Base-by-base conservation (phyloP, 1,139 yeast genomes). In the Pichia sp. region DNA sequence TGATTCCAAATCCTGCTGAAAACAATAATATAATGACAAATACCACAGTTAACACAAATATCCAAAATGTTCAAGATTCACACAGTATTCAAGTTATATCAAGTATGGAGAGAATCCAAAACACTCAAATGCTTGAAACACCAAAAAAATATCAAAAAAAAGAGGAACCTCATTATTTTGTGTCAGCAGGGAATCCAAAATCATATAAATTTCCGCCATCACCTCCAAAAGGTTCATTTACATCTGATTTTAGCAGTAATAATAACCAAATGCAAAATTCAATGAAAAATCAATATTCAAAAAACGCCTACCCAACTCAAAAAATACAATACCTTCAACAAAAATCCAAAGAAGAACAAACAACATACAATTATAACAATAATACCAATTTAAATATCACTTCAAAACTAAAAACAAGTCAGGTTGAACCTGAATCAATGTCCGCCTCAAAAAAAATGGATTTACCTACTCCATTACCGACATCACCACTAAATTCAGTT, bases 161-260 rank as follows among this genome's bases (percentile, higher is more conserved):
- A 5, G 35, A 33, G 18, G 41, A 47, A 26, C 44, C 46, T 3
- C 46, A 42, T 22, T 45, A 45, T 24, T 35, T n/a, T 25, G 30
- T 45, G 4, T 28, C 47, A 5, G 14, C 38, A 4, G 49, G 49
- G 0, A 29, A 41, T 19, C 49, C 32, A 22, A 24, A 23, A 7
- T 34, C 42, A 5, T 46, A 38, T 26, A 46, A 41, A 36, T 38
- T 45, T 31, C 48, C 48, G 15, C 42, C 45, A 7, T 38, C 50
- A 4, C 43, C 46, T 7, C 43, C 42, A n/a, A 43, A 34, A 21
- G 48, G 43, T 5, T 28, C 43, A 4, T 43, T 43, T 10, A 29
- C 10, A 26, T 21, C 25, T 21, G 22, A 15, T 18, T 21, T 11
- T 21, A 22, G 18, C 19, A 28, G 3, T 20, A 30, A n/a, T n/a